Conservation (phyloP, 148 eudicot species). For the Cornus suecica region DNA sequence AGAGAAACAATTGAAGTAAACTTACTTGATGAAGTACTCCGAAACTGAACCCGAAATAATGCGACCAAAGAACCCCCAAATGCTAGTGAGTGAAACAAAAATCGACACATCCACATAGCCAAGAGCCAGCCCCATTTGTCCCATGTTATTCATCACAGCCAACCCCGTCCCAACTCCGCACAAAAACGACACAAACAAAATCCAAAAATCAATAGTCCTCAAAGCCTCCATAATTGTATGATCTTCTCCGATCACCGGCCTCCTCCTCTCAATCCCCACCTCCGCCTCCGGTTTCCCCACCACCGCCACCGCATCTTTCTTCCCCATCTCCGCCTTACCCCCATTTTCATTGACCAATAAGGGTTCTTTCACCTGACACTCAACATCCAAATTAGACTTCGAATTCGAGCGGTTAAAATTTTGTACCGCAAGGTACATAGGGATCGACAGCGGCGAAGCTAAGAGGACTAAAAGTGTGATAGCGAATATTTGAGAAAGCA, state of each 20-base stretch:
- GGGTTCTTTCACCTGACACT: conserved; percentile 25
- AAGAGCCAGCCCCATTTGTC: conserved; percentile 20
- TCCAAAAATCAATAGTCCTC: conserved; percentile 12
- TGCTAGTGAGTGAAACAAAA: conserved; percentile 19
- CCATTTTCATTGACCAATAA: conserved; percentile 18
- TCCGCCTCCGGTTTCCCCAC: background rate
- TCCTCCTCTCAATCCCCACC: background rate
- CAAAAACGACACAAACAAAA: conserved; percentile 11
- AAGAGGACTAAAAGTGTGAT: conserved; percentile 45
- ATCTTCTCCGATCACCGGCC: conserved; percentile 23
- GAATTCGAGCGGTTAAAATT: background rate
- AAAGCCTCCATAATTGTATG: conserved; percentile 14
- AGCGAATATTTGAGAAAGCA: conserved; percentile 37
- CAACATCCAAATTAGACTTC: conserved; percentile 21
- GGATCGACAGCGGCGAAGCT: conserved; percentile 57
- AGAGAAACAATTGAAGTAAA: background rate
- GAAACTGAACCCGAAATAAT: conserved; percentile 16
- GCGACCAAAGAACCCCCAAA: conserved; percentile 20
- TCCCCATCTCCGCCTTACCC: background rate
- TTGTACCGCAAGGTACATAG: conserved; percentile 41
- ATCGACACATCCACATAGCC: conserved; percentile 16
- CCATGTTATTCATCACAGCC: conserved; percentile 22
- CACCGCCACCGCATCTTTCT: conserved; percentile 4
- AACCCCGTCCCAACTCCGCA: conserved; percentile 18
- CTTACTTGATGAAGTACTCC: conserved; percentile 19